These are phyloP conservation scores for Mortierella sp. DNA, from an alignment of 371 early-diverging fungal genomes.

Conservation along the genomic window DNA sequence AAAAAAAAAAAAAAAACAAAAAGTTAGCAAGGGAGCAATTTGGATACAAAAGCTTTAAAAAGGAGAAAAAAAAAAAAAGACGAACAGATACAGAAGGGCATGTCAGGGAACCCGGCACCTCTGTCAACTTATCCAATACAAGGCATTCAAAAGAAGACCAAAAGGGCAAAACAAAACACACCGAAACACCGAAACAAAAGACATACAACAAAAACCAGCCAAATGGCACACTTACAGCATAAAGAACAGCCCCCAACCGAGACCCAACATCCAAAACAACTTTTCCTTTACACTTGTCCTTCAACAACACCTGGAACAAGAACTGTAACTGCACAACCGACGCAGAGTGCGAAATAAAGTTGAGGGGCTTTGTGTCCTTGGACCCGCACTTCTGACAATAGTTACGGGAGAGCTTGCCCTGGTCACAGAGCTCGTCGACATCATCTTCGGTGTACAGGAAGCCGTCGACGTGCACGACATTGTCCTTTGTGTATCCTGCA, in stretches of 20 bases:
- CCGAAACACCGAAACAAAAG: neutral
- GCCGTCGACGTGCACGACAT: slow-evolving; percentile 75
- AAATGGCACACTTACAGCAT: slow-evolving; percentile 60
- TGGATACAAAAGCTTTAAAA: too few species aligned
- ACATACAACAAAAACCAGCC: neutral
- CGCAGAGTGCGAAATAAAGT: slow-evolving; percentile 78
- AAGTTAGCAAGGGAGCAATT: too few species aligned
- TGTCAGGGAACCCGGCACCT: too few species aligned
- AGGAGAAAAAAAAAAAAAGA: too few species aligned
- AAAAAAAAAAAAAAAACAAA: too few species aligned
- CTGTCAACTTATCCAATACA: too few species aligned
- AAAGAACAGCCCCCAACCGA: slow-evolving; percentile 75
- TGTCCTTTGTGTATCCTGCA: slow-evolving; percentile 65
- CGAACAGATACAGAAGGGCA: too few species aligned
- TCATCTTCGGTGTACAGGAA: slow-evolving; percentile 77
- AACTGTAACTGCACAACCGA: slow-evolving; percentile 72
- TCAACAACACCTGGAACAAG: slow-evolving; percentile 69
- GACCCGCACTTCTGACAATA: slow-evolving; percentile 75
- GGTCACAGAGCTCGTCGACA: slow-evolving; percentile 73
- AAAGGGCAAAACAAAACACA: neutral
- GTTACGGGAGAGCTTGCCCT: slow-evolving; percentile 73
- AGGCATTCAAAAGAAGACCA: too few species aligned
- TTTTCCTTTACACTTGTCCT: slow-evolving; percentile 64
- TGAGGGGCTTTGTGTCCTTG: slow-evolving; percentile 64
- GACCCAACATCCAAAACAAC: slow-evolving; percentile 75